Evolutionary conservation across 2,329 filamentous ascomycete species (phyloP), one percentile per base, ranked within the genome.

Genomic region (Fonsecaea multimorphosa): DNA sequence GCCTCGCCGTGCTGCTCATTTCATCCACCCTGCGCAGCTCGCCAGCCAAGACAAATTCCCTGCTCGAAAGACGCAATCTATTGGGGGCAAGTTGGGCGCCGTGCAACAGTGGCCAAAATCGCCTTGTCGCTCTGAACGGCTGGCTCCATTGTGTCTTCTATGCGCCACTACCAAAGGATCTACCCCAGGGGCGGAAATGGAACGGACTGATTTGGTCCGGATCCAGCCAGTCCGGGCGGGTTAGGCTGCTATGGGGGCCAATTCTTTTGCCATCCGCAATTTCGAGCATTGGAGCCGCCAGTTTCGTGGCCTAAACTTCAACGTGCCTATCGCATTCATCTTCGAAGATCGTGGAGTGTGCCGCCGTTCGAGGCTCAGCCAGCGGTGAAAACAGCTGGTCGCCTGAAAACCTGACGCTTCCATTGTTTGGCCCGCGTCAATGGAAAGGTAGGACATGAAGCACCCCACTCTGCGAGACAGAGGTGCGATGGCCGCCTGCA

Each of bases 391-490:
- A 8, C 22, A 49, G 51, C 52, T 19, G 52, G 14, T 27, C 11
- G 52, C 52, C 29, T 32, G 32, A 54, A n/a, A 27, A 14, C 27
- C 14, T n/a, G 29, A 22, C 29, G 32, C 29, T 54, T 32, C 7
- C 27, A n/a, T 22, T 32, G 44, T 49, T 34, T 22, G 38, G 32
- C 16, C 27, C 27, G 3, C n/a, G 22, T 49, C 40, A 12, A 34
- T 24, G n/a, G 38, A n/a, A 58, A 27, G 24, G 12, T 16, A 7
- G n/a, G 14, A 31, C 11, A 19, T 29, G 38, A 9, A 19, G 38
- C 29, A 31, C 16, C 32, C 55, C 55, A 58, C 36, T 58, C 6
- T 44, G 9, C 29, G 16, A 40, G 56, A 58, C 12, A 31, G 16
- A n/a, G 3, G 16, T 52, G 38, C 4, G 24, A 58, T 40, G 32